Evolutionary conservation across 2,329 filamentous ascomycete species (phyloP).

Genomic region (Torrubiellomyces zombiae): DNA sequence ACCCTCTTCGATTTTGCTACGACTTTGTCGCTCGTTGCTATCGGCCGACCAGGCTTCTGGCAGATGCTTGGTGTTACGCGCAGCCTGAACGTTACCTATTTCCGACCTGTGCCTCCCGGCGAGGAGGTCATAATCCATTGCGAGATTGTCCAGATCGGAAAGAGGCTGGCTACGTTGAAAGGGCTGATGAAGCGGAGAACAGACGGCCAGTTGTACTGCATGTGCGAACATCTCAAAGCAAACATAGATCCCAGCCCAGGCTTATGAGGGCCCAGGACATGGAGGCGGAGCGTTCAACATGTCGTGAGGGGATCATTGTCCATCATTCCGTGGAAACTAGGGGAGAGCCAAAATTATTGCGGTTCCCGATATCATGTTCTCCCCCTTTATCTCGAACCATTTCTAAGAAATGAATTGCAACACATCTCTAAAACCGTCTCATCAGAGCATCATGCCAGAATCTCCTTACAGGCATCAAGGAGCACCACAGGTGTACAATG

Average conservation of each 20-base stretch:
- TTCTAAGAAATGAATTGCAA: too few relatives aligned
- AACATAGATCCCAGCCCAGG: conserved; percentile 34
- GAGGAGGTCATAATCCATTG: conserved; percentile 34
- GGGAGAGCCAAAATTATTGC: not conserved
- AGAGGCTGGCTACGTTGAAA: conserved; percentile 32
- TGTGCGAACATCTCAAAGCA: conserved; percentile 49
- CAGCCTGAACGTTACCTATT: conserved; percentile 49
- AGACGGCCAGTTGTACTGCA: conserved; percentile 35
- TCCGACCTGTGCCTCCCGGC: conserved; percentile 41
- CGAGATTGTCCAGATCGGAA: conserved; percentile 41
- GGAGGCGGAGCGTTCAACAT: not conserved
- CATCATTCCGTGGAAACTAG: too few relatives aligned
- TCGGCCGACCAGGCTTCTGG: conserved; percentile 45
- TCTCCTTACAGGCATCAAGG: too few relatives aligned
- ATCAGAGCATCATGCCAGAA: too few relatives aligned
- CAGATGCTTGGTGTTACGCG: conserved; percentile 45
- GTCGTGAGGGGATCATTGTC: too few relatives aligned
- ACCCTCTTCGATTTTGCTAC: conserved; percentile 54
- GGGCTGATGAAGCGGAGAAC: conserved; percentile 36
- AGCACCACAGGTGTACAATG: too few relatives aligned
- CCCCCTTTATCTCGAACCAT: not conserved
- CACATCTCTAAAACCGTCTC: too few relatives aligned
- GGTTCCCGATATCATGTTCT: not conserved
- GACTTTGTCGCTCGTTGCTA: conserved; percentile 36
- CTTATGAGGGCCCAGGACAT: conserved; percentile 7